phyloP scores from a whole-genome alignment of 2,329 filamentous ascomycete genomes.

The Calonectria multiphialidica region DNA sequence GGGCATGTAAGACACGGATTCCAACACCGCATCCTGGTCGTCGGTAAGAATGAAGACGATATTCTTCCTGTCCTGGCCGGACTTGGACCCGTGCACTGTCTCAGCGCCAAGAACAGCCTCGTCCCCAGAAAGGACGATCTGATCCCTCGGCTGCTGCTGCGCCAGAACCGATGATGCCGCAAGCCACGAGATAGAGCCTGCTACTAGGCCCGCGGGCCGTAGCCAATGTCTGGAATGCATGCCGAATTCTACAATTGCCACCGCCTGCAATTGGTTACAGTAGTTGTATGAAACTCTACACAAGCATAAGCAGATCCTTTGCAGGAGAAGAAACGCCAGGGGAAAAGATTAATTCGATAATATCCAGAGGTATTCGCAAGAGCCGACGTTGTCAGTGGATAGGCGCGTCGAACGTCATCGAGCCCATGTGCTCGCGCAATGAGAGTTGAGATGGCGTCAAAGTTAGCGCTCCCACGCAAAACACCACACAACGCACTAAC shows the following conservation, averaged over 20 bases:
- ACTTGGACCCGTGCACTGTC: background rate
- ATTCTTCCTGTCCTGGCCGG: constrained; percentile 53
- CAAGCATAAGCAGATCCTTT: background rate
- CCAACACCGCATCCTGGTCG: constrained; percentile 73
- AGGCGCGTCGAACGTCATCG: constrained; percentile 14
- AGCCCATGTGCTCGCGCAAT: constrained; percentile 30
- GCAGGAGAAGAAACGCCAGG: background rate
- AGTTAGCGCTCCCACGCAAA: constrained; percentile 15
- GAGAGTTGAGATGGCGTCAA: constrained; percentile 35
- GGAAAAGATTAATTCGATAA: background rate
- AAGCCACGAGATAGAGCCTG: background rate
- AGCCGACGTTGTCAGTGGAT: background rate
- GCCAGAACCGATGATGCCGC: background rate
- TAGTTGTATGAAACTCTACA: no score
- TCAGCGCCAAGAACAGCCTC: background rate
- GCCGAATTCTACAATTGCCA: background rate
- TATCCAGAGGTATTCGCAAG: background rate
- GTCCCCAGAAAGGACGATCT: constrained; percentile 1
- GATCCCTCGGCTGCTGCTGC: background rate
- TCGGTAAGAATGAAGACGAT: constrained; percentile 77
- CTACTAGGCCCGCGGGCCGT: constrained; percentile 1
- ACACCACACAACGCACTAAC: constrained; percentile 27
- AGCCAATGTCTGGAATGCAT: constrained; percentile 32
- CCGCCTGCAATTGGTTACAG: background rate
- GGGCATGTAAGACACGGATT: constrained; percentile 73